phyloP scores from a whole-genome alignment of 2,329 filamentous ascomycete genomes.

The Nothopassalora personata region DNA sequence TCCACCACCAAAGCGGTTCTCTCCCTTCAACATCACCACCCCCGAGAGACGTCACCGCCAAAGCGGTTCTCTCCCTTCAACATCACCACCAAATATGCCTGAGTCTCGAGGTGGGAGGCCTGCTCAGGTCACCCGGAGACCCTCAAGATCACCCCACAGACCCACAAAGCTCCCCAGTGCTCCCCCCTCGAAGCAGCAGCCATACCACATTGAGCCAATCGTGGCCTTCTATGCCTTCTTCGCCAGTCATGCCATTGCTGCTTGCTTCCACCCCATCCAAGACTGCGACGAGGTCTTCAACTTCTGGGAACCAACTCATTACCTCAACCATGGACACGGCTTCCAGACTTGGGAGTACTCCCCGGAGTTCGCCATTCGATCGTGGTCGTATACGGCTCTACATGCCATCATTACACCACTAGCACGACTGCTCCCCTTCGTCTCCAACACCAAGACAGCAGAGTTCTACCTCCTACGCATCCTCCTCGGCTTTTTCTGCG shows the following conservation, averaged over 20 bases:
- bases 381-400: conserved; percentile 82
- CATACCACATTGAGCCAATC: conserved; percentile 51
- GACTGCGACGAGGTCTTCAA: conserved; percentile 99
- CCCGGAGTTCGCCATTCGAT: conserved; percentile 87
- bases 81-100: conserved; percentile 6
- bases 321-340: conserved; percentile 85
- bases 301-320: conserved; percentile 97
- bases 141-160: conserved; percentile 17
- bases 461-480: conserved; percentile 88
- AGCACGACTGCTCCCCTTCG: conserved; percentile 29
- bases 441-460: conserved; percentile 40
- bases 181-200: conserved; percentile 10
- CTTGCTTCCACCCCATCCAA: conserved; percentile 81
- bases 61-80: not conserved
- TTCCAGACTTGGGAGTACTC: conserved; percentile 99
- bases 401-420: conserved; percentile 66
- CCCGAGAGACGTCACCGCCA: no score
- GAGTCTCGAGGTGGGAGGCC: not conserved
- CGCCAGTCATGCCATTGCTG: conserved; percentile 66
- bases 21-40: not conserved
- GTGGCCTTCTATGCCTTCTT: conserved; percentile 77
- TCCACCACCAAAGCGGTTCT: not conserved
- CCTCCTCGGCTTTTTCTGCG: conserved; percentile 68
- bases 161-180: conserved; percentile 19
- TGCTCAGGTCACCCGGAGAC: not conserved